Conservation (phyloP, 2,329 filamentous ascomycete genomes). For the Trichothecium sympodiale region DNA sequence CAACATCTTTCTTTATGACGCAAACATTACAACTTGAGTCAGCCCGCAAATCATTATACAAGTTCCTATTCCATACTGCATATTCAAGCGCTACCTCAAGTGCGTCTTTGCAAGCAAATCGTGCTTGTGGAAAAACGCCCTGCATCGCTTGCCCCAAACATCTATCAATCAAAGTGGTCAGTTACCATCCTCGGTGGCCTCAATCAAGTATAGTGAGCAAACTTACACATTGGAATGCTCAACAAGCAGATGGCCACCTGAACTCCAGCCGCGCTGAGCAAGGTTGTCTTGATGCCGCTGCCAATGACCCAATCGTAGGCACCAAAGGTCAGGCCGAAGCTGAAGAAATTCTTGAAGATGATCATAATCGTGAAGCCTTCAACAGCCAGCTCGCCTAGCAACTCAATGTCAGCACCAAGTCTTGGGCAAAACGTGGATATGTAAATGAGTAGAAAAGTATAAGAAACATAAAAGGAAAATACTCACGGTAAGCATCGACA, state of each 20-base stretch:
- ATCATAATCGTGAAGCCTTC: conserved; percentile 85
- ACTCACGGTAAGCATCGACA: conserved; percentile 80
- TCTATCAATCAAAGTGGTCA: conserved; percentile 41
- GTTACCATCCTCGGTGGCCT: too few species aligned
- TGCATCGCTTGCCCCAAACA: conserved; percentile 65
- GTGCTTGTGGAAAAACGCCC: conserved; percentile 65
- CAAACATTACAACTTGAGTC: too few species aligned
- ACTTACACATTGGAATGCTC: conserved; percentile 71
- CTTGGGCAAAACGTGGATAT: neutral
- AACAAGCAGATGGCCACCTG: conserved; percentile 67
- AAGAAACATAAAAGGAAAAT: neutral
- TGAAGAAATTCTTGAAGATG: conserved; percentile 92
- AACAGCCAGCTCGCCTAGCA: conserved; percentile 61
- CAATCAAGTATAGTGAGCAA: conserved; percentile 1
- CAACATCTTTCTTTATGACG: too few species aligned
- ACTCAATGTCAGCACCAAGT: conserved; percentile 4
- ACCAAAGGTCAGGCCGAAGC: conserved; percentile 72
- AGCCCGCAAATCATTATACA: too few species aligned
- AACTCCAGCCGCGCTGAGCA: conserved; percentile 62
- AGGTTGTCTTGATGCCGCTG: conserved; percentile 49
- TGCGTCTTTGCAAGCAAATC: conserved; percentile 44
- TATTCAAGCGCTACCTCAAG: too few species aligned
- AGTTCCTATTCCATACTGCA: too few species aligned
- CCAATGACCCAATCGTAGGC: conserved; percentile 73
- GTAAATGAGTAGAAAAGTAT: conserved; percentile 1